These are phyloP conservation scores for Vicia faba DNA, from an alignment of 306 rosid species.

Conservation along the genomic window DNA sequence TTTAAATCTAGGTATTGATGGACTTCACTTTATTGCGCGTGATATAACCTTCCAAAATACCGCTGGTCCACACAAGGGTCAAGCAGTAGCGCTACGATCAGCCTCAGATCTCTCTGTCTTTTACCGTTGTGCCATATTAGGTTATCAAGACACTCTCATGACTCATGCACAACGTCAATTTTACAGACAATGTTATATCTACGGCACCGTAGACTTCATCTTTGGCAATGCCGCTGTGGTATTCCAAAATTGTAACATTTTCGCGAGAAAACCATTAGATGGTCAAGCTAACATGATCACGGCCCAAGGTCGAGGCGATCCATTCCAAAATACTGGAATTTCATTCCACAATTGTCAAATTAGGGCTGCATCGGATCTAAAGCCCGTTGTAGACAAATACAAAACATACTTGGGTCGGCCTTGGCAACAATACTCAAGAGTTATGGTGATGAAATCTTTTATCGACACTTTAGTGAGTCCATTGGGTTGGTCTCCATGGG, in stretches of 20 bases:
- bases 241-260: constrained; percentile 66
- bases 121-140: constrained; percentile 64
- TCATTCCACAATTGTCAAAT: constrained; percentile 67
- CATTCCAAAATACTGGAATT: constrained; percentile 65
- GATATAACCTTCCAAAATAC: constrained; percentile 68
- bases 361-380: constrained; percentile 58
- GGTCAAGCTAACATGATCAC: constrained; percentile 93
- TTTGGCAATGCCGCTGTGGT: constrained; percentile 87
- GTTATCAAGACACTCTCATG: constrained; percentile 93
- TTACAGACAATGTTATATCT: constrained; percentile 67
- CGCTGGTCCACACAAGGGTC: constrained; percentile 71
- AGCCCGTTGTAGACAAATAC: constrained; percentile 44
- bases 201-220: constrained; percentile 82
- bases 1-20: constrained; percentile 62
- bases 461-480: constrained; percentile 64
- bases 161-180: constrained; percentile 87
- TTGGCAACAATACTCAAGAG: constrained; percentile 72
- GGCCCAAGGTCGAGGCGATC: constrained; percentile 87
- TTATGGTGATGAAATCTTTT: constrained; percentile 56
- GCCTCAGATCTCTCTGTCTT: constrained; percentile 79
- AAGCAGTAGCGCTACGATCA: constrained; percentile 86
- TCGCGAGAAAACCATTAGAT: constrained; percentile 54
- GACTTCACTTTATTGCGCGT: constrained; percentile 65
- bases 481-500: constrained; percentile 78
- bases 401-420: constrained; percentile 82